Conservation (phyloP, 2,329 filamentous ascomycete species). For the Apiospora rasikravindrae region DNA sequence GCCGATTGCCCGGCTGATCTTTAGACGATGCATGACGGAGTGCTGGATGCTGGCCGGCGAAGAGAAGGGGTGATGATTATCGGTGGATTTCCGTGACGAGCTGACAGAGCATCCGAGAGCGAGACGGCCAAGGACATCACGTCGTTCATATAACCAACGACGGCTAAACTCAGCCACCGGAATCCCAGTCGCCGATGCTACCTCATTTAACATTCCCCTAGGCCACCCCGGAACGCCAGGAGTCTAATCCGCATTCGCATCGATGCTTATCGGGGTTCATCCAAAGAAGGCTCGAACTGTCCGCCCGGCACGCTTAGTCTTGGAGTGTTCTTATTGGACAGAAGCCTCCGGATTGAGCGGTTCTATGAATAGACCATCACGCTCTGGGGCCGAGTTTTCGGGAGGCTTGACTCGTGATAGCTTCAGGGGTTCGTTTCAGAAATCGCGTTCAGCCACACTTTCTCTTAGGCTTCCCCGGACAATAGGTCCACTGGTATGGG, state of each 20-base stretch:
- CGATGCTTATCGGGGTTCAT: background rate
- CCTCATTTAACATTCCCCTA: background rate
- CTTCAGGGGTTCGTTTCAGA: background rate
- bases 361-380: background rate
- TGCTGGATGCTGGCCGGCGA: background rate
- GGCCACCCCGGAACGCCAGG: background rate
- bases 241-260: background rate
- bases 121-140: background rate
- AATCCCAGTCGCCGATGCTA: background rate
- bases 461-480: background rate
- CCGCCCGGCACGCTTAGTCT: background rate
- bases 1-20: background rate
- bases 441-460: background rate
- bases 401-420: background rate
- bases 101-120: background rate
- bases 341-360: background rate
- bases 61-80: background rate
- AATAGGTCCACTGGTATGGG: background rate
- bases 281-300: background rate
- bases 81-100: background rate
- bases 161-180: background rate
- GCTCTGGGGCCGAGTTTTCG: background rate
- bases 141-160: background rate
- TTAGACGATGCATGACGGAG: background rate
- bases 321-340: background rate